A percentile compares a stretch with the other conserved stretches of the same genome.
Conservation (phyloP, 2,329 filamentous ascomycete species). For the Cladosporium sphaerospermum region DNA sequence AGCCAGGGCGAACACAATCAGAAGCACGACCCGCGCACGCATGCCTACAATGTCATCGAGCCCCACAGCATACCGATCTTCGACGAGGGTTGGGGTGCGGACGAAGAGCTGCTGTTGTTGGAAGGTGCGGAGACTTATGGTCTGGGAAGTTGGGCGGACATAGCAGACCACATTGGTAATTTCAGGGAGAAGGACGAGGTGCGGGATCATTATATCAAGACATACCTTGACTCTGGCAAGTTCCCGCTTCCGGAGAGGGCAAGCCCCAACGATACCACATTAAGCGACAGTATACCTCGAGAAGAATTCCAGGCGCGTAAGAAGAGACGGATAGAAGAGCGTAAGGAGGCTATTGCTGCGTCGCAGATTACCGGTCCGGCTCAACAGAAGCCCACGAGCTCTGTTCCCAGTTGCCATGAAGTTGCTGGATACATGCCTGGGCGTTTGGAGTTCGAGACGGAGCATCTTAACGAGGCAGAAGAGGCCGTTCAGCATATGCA, state of each 20-base stretch:
- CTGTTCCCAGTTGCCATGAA: constrained; percentile 92
- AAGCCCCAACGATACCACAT: constrained; percentile 70
- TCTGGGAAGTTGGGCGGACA: constrained; percentile 93
- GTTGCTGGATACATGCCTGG: constrained; percentile 99
- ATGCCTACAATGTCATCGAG: constrained; percentile 90
- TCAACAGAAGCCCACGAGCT: constrained; percentile 82
- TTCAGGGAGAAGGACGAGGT: constrained; percentile 94
- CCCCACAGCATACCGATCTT: constrained; percentile 98
- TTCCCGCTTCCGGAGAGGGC: constrained; percentile 87
- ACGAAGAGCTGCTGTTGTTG: constrained; percentile 87
- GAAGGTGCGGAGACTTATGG: constrained; percentile 96
- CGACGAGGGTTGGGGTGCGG: constrained; percentile 88
- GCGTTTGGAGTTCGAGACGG: constrained; percentile 92
- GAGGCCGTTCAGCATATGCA: constrained; percentile 98
- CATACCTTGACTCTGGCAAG: constrained; percentile 72
- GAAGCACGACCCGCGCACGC: constrained; percentile 77
- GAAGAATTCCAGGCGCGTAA: constrained; percentile 91
- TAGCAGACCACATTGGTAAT: constrained; percentile 95
- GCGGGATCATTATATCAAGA: constrained; percentile 83
- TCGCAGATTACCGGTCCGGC: constrained; percentile 73
- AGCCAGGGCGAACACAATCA: constrained; percentile 72
- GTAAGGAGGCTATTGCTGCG: constrained; percentile 80
- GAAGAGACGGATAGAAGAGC: constrained; percentile 86
- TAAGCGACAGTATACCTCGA: constrained; percentile 74
- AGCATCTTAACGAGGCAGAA: constrained; percentile 96